Evolutionary conservation across 23 red algal species (phyloP).

Genomic region (Gracilariopsis chorda): DNA sequence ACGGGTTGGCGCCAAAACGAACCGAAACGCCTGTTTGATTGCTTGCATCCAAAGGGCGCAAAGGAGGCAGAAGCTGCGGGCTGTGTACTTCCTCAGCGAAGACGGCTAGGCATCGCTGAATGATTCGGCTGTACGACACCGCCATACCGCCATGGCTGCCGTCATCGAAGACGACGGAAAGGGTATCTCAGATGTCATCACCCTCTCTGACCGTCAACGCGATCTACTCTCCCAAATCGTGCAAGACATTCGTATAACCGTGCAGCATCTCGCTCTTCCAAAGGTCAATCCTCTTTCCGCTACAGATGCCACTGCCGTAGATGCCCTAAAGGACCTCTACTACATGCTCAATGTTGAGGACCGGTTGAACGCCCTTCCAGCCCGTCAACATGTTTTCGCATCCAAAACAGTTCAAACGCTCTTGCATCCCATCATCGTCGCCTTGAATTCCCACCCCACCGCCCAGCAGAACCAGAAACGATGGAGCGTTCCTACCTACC

Average conservation of each 20-base stretch:
- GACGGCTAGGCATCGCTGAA: no score
- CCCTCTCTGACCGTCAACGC: background rate
- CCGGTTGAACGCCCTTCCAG: constrained; percentile 45
- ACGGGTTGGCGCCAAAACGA: no score
- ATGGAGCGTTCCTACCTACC: constrained; percentile 44
- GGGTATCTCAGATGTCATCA: background rate
- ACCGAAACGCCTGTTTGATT: no score
- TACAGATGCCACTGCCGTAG: constrained; percentile 29
- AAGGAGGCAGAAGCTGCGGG: no score
- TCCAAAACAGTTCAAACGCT: background rate
- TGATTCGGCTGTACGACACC: no score
- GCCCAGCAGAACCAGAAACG: constrained; percentile 8
- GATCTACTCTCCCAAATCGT: constrained; percentile 8
- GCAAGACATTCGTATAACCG: constrained; percentile 47
- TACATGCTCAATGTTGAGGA: constrained; percentile 57
- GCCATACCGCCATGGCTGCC: background rate
- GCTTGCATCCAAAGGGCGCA: no score
- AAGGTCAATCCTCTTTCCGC: constrained; percentile 27
- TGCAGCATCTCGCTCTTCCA: constrained; percentile 30
- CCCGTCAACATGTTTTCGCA: background rate
- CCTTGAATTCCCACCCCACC: constrained; percentile 13
- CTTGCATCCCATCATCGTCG: constrained; percentile 13
- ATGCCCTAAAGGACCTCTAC: constrained; percentile 43
- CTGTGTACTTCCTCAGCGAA: no score
- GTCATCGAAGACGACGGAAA: background rate